phyloP scores from a whole-genome alignment of 805 yeast species.

The Ogataea chonburiensis region DNA sequence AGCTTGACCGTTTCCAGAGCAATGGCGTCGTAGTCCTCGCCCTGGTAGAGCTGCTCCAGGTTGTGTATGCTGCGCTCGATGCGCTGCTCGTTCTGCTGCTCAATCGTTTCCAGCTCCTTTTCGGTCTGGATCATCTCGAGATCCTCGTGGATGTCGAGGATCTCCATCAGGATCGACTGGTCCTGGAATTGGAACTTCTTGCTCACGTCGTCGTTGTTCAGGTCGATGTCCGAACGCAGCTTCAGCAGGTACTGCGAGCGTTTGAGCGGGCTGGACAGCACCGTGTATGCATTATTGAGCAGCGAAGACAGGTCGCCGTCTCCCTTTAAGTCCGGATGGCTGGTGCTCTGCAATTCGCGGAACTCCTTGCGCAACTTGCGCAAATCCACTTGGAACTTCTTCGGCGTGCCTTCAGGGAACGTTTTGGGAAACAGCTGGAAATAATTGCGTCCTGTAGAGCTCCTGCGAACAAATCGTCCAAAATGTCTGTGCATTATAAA shows the following conservation, averaged over 20 bases:
- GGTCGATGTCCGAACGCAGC: constrained; percentile 46
- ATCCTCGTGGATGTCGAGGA: constrained; percentile 82
- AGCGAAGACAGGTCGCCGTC: constrained; percentile 44
- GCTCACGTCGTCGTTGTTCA: constrained; percentile 56
- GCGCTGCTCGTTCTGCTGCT: constrained; percentile 55
- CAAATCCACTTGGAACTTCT: constrained; percentile 58
- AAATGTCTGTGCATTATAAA: constrained; percentile 3
- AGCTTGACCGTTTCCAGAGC: constrained; percentile 66
- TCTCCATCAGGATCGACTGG: constrained; percentile 64
- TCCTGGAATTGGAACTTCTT: constrained; percentile 38
- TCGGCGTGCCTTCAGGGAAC: constrained; percentile 61
- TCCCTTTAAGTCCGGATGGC: constrained; percentile 72
- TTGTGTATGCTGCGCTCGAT: constrained; percentile 44
- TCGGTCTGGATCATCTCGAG: constrained; percentile 64
- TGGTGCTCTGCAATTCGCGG: constrained; percentile 63
- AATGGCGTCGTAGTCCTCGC: constrained; percentile 54
- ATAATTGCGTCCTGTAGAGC: constrained; percentile 33
- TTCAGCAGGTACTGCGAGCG: constrained; percentile 64
- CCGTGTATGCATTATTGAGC: constrained; percentile 75
- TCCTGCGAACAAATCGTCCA: neutral
- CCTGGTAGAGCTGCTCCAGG: constrained; percentile 47
- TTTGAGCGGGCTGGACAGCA: constrained; percentile 64
- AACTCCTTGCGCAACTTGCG: constrained; percentile 69
- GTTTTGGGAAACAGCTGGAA: constrained; percentile 75
- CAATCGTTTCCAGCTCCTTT: constrained; percentile 53